A percentile compares a stretch with the other conserved stretches of the same genome.
These are phyloP conservation scores for Rhynchosporium agropyri DNA, from an alignment of 2,329 filamentous ascomycete genomes.

Conservation along the genomic window DNA sequence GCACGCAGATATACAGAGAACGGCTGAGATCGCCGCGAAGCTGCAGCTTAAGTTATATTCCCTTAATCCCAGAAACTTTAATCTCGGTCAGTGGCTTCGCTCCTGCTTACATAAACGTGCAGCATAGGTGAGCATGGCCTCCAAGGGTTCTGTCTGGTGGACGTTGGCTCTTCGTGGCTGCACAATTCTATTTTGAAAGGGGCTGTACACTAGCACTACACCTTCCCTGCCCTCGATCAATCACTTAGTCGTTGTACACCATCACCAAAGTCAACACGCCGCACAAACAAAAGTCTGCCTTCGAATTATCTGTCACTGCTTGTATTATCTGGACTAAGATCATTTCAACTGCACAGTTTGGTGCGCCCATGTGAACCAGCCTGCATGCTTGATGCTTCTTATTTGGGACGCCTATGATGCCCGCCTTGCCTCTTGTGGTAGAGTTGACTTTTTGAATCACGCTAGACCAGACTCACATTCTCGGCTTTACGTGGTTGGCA, in stretches of 20 bases:
- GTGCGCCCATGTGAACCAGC: constrained; percentile 8
- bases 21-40: neutral
- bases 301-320: neutral
- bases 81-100: constrained; percentile 16
- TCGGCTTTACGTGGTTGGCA: constrained; percentile 11
- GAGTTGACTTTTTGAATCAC: constrained; percentile 2
- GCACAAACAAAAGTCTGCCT: neutral
- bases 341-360: neutral
- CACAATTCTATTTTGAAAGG: constrained; percentile 18
- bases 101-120: constrained; percentile 14
- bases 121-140: constrained; percentile 8
- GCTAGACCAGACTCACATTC: neutral
- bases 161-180: neutral
- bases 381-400: constrained; percentile 8
- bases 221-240: neutral
- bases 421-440: neutral
- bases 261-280: constrained; percentile 5
- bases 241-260: constrained; percentile 5
- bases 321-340: neutral
- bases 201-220: neutral
- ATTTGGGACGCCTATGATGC: constrained; percentile 10
- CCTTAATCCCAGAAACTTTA: neutral
- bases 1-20: neutral
- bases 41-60: neutral
- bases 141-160: neutral